Percentiles rank a stretch among this genome's conserved stretches.
Evolutionary conservation across 495 filamentous ascomycete genomes (phyloP).

Genomic region (Podospora anserina): DNA sequence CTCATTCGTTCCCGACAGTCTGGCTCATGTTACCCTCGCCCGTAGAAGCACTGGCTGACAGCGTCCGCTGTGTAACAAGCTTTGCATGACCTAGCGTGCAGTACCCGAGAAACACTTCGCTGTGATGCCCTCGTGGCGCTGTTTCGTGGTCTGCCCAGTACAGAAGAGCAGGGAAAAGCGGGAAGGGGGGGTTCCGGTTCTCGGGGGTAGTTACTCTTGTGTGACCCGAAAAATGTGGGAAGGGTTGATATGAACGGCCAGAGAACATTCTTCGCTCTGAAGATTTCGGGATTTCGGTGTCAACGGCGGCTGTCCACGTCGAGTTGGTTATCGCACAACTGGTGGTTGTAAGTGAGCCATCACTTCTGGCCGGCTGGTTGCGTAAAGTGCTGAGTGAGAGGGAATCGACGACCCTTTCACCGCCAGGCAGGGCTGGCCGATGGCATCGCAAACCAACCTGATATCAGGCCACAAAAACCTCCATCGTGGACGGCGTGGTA

Average conservation of each 20-base stretch:
- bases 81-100: neutral
- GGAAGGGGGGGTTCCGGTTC: neutral
- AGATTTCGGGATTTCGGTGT: neutral
- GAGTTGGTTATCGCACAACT: neutral
- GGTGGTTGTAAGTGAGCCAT: neutral
- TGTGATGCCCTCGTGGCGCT: neutral
- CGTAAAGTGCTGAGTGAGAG: neutral
- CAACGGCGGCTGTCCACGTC: neutral
- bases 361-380: neutral
- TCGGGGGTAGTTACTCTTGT: neutral
- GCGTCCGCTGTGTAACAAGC: neutral
- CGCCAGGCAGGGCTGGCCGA: neutral
- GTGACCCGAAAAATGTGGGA: neutral
- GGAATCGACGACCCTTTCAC: neutral
- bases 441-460: neutral
- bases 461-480: neutral
- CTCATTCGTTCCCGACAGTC: slow-evolving; percentile 18
- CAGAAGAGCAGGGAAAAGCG: neutral
- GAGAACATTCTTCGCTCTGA: neutral
- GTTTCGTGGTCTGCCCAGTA: neutral
- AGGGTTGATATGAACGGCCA: neutral
- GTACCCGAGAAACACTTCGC: neutral
- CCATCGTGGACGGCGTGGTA: neutral
- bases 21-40: slow-evolving; percentile 10
- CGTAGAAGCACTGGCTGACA: neutral